A percentile compares a stretch with the other conserved stretches of the same genome.
These are phyloP conservation scores for Scytalidium lignicola DNA, from an alignment of 2,329 filamentous ascomycete genomes.

Conservation along the genomic window DNA sequence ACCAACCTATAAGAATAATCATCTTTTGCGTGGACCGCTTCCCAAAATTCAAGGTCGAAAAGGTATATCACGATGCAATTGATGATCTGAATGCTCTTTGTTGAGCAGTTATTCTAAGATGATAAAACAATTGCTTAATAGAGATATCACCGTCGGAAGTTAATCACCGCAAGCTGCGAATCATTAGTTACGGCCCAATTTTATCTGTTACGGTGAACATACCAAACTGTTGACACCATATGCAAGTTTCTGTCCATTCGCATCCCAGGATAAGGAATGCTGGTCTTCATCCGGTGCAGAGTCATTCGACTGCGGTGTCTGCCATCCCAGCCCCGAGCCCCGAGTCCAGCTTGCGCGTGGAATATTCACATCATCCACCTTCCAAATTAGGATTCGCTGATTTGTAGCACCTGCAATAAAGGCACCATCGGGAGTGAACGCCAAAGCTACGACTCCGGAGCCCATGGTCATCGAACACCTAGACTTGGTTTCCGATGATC, in stretches of 20 bases:
- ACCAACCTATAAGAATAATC: no score
- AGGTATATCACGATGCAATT: neutral
- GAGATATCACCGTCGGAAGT: constrained; percentile 15
- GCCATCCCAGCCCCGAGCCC: constrained; percentile 50
- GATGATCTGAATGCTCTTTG: neutral
- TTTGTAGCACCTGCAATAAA: constrained; percentile 59
- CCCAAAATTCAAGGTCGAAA: neutral
- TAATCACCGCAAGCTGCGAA: constrained; percentile 21
- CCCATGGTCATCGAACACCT: constrained; percentile 59
- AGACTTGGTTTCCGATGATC: constrained; percentile 47
- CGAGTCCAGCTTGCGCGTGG: constrained; percentile 57
- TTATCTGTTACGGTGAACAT: constrained; percentile 25
- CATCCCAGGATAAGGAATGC: constrained; percentile 59
- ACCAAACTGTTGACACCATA: constrained; percentile 60
- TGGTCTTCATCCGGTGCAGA: constrained; percentile 53
- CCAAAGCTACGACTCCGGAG: constrained; percentile 49
- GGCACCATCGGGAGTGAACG: constrained; percentile 58
- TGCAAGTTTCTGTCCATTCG: constrained; percentile 55
- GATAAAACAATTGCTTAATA: neutral
- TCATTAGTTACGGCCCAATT: constrained; percentile 10
- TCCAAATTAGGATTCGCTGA: constrained; percentile 58
- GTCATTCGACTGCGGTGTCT: constrained; percentile 47
- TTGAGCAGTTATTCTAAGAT: neutral
- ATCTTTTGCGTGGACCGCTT: neutral
- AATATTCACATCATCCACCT: constrained; percentile 52